Conservation (phyloP, 805 yeast genomes). For the Yarrowia divulgata region DNA sequence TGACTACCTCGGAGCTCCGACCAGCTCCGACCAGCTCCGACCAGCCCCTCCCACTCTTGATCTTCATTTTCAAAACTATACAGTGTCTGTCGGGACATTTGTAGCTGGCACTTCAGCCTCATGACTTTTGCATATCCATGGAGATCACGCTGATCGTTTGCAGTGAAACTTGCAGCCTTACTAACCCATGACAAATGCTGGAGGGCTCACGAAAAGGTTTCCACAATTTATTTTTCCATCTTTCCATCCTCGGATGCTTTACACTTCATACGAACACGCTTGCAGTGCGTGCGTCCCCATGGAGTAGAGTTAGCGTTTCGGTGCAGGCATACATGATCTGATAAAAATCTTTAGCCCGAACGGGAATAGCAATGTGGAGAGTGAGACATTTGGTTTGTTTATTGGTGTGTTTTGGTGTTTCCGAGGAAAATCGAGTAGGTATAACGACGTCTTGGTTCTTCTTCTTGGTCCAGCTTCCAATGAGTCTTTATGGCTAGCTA, state of each 20-base stretch:
- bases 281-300: not conserved
- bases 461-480: no score
- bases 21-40: no score
- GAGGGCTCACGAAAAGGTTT: not conserved
- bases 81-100: not conserved
- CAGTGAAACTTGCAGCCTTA: no score
- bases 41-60: no score
- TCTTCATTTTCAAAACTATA: no score
- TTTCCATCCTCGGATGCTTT: not conserved
- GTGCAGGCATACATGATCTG: slow-evolving; percentile 25
- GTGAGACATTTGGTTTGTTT: not conserved
- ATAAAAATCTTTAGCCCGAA: not conserved
- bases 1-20: not conserved
- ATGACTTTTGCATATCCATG: not conserved
- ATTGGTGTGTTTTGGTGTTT: not conserved
- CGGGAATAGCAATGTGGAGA: not conserved
- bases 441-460: no score
- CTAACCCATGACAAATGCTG: slow-evolving; percentile 1
- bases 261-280: not conserved
- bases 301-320: not conserved
- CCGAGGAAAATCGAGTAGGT: no score
- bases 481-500: no score
- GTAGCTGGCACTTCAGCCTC: not conserved
- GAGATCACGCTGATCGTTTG: not conserved
- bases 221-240: not conserved